These are phyloP conservation scores for Xylaria sp. DNA, from an alignment of 495 filamentous ascomycete species.

Conservation along the genomic window DNA sequence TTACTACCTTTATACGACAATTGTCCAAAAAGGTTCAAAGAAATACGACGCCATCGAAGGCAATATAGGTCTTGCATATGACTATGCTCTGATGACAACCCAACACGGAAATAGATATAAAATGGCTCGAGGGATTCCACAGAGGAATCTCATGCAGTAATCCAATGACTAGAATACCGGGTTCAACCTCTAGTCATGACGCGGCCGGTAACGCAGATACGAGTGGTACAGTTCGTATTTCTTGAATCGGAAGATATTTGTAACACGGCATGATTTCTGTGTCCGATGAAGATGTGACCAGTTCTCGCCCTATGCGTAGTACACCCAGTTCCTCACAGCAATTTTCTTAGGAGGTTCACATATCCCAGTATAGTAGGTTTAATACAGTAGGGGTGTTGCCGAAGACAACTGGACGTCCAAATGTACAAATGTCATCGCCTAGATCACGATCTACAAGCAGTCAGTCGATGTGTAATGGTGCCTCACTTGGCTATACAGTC, in stretches of 20 bases:
- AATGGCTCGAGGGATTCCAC: too few species aligned
- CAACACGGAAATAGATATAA: too few species aligned
- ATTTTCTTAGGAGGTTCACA: neutral
- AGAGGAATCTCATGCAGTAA: neutral
- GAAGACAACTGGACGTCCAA: neutral
- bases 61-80: neutral
- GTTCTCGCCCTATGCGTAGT: neutral
- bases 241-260: constrained; percentile 8
- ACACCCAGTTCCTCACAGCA: neutral
- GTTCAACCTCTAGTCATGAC: neutral
- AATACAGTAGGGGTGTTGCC: neutral
- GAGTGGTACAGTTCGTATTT: neutral
- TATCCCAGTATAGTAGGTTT: neutral
- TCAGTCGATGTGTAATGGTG: neutral
- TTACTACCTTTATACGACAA: too few species aligned
- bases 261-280: neutral
- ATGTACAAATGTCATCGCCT: neutral
- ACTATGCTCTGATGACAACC: neutral
- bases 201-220: neutral
- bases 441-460: neutral
- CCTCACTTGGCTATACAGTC: neutral
- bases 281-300: neutral
- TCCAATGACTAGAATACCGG: neutral
- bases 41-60: neutral
- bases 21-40: neutral